These are phyloP conservation scores for Zizania latifolia DNA, from an alignment of 176 grass and related monocot species.

Conservation along the genomic window DNA sequence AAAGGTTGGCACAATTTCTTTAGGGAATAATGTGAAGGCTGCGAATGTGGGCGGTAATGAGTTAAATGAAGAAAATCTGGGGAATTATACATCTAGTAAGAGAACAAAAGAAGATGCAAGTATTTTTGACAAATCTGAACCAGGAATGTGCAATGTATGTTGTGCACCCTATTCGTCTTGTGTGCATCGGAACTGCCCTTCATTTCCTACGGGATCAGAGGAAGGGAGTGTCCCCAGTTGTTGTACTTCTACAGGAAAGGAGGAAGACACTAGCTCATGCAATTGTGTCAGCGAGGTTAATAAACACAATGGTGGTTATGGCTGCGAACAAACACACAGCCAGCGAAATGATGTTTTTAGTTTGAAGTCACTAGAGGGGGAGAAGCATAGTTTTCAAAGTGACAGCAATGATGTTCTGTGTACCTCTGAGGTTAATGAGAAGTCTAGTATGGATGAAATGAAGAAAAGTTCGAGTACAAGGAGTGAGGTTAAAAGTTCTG, in stretches of 20 bases:
- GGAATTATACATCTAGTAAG: not conserved
- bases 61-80: not conserved
- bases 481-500: conserved; percentile 23
- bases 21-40: conserved; percentile 14
- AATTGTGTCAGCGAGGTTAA: not conserved
- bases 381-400: not conserved
- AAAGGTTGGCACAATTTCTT: not conserved
- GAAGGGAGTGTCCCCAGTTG: not conserved
- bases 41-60: conserved; percentile 13
- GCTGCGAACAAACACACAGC: not conserved
- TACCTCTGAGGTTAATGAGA: not conserved
- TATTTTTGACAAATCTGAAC: not conserved
- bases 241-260: conserved; percentile 11
- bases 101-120: not conserved
- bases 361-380: not conserved
- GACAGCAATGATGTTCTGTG: not conserved
- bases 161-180: conserved; percentile 41
- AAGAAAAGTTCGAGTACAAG: not conserved
- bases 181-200: conserved; percentile 14
- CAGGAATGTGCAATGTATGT: conserved; percentile 36
- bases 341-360: not conserved
- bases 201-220: conserved; percentile 16
- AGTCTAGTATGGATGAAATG: not conserved
- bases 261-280: conserved; percentile 15
- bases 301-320: conserved; percentile 17